Evolutionary conservation across 225 moss, liverwort and hornwort genomes (phyloP), one percentile per base, ranked within the genome.

Genomic region (Physcomitrellopsis africana): DNA sequence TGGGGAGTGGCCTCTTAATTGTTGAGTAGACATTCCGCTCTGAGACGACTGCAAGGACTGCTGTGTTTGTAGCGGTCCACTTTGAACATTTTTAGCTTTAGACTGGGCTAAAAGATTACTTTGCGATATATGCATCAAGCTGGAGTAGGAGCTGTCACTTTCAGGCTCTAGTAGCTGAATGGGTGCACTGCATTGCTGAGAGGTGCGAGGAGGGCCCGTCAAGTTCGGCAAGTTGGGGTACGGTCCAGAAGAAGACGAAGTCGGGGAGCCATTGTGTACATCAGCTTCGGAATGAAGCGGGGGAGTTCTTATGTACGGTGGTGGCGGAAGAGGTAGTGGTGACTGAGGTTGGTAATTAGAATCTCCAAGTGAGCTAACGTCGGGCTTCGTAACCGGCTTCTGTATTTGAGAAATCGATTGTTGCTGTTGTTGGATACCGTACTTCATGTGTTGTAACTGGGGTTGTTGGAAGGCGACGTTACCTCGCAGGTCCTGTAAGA

Each of bases 181-280:
- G 44, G 67, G 60, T 55, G 80, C 74, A 64, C 75, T 69, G 54
- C 80, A 54, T 69, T 68, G 69, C 56, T 82, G 82, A 12, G 77
- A 77, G 12, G 68, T 58, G 55, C 63, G 64, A 24, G 78, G 59
- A 51, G 80, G 73, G 51, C 79, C 76, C 45, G 72, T 77, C 74
- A 82, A 60, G 26, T 81, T 87, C 23, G 81, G 81, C n/a, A 87
- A 64, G 72, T 23, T 82, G 59, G 85, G 67, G 20, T 85, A 86
- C 55, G 88, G 88, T 29, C 88, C 85, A 53, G 88, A 89, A n/a
- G 88, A 89, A 23, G 88, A 89, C 11, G 88, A 85, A n/a, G 85
- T 83, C 7, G 88, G 85, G 23, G 85, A 85, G 22, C 85, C 83
- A 22, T 86, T 86, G 74, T 89, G 88, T 0, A 81, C 14, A 7